phyloP scores from a whole-genome alignment of 2,329 filamentous ascomycete species.

The Colletotrichum phormii region DNA sequence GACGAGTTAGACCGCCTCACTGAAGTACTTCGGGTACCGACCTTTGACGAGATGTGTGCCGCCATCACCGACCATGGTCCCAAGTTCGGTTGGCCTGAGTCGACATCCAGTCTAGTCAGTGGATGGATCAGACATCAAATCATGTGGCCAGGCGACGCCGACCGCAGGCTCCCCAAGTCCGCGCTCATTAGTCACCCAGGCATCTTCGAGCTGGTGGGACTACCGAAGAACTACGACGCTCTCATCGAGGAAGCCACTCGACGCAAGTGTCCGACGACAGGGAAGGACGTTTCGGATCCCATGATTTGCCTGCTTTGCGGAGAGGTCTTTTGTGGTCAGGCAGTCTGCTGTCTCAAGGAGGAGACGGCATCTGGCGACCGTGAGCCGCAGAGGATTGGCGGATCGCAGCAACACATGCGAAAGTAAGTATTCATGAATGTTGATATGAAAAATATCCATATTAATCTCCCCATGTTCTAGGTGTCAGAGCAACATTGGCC shows the following conservation, averaged over 20 bases:
- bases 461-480: constrained; percentile 54
- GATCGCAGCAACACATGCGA: constrained; percentile 89
- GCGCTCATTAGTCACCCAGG: constrained; percentile 80
- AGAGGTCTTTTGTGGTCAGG: constrained; percentile 96
- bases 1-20: constrained; percentile 87
- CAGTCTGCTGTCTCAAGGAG: constrained; percentile 85
- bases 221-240: constrained; percentile 92
- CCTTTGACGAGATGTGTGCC: constrained; percentile 81
- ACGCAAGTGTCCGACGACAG: constrained; percentile 85
- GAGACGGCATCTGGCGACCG: constrained; percentile 57
- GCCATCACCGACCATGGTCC: constrained; percentile 61
- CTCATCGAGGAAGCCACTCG: constrained; percentile 92
- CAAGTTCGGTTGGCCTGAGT: constrained; percentile 61
- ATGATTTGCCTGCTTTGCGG: constrained; percentile 95
- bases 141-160: constrained; percentile 46
- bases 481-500: constrained; percentile 89
- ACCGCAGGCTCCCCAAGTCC: constrained; percentile 48
- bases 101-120: constrained; percentile 58
- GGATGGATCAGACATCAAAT: constrained; percentile 82
- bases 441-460: neutral
- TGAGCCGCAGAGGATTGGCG: constrained; percentile 71
- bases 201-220: constrained; percentile 92
- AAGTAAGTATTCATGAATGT: constrained; percentile 69
- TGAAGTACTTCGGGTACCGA: constrained; percentile 79
- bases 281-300: constrained; percentile 91